A percentile compares a stretch with the other conserved stretches of the same genome.
These are phyloP conservation scores for Linum lewisii DNA, from an alignment of 345 rosid genomes.

Conservation along the genomic window DNA sequence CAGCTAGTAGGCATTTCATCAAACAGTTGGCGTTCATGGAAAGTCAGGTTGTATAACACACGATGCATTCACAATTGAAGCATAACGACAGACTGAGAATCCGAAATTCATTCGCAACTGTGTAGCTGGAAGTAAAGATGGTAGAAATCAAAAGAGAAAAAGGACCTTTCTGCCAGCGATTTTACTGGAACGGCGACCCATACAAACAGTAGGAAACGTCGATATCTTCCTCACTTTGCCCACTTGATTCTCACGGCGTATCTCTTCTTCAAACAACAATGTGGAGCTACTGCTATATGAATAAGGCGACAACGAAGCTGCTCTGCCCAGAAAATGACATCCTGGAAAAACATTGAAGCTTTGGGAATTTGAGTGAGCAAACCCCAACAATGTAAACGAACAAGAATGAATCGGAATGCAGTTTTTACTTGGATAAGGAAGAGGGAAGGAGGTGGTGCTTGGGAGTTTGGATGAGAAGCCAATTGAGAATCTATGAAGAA, in stretches of 20 bases:
- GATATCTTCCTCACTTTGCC: conserved; percentile 34
- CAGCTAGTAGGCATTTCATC: conserved; percentile 21
- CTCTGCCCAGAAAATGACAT: conserved; percentile 18
- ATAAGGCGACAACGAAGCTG: conserved; percentile 29
- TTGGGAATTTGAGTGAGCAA: background rate
- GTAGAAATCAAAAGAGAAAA: background rate
- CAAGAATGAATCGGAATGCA: background rate
- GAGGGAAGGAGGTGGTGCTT: conserved; percentile 14
- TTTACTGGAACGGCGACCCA: conserved; percentile 87
- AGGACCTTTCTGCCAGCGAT: conserved; percentile 88
- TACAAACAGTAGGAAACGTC: conserved; percentile 56
- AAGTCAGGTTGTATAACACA: background rate
- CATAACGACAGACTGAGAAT: background rate
- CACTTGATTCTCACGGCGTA: conserved; percentile 13
- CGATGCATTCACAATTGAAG: background rate
- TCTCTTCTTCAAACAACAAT: conserved; percentile 14
- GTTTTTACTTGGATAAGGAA: conserved; percentile 15
- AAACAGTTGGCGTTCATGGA: conserved; percentile 19
- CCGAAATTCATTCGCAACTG: background rate
- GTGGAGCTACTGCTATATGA: conserved; percentile 16
- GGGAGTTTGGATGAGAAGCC: conserved; percentile 30
- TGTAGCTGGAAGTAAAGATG: background rate
- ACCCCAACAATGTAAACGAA: no score
- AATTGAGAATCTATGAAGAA: conserved; percentile 36
- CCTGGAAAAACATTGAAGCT: conserved; percentile 6